Evolutionary conservation across 495 filamentous ascomycete genomes (phyloP), one percentile per base, ranked within the genome.

Genomic region (Daldinia caldariorum): DNA sequence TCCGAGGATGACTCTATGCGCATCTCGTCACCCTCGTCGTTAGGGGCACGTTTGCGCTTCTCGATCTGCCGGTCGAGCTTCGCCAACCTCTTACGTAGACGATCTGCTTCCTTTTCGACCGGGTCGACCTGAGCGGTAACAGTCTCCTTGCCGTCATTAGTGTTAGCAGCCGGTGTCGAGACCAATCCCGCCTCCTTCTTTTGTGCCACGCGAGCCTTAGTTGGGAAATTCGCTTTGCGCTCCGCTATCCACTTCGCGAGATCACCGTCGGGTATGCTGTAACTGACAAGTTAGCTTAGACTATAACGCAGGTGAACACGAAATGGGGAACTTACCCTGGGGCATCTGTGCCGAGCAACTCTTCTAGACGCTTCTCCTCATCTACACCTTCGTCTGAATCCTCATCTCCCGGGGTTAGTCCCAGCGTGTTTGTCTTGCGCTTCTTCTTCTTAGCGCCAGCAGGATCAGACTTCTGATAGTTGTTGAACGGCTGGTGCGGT

Each of bases 191-290:
- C 69, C 50, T 83, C 83, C 63, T 86, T 84, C 59, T 79, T 83
- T 58, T 79, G 80, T 35, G 83, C 82, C 64, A 85, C 79, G 49
- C 89, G 86, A 59, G 87, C 86, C 76, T 88, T 85, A 0, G 93
- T 97, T 3, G 94, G 94, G 75, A 84, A 97, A 16, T 88, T 88
- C 70, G 89, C 90, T 72, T 86, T 89, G 22, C 94, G 88, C 76
- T 95, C 92, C 43, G 87, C 88, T 61, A 96, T 88, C 91, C 92
- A 97, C 18, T 88, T 87, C 12, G 86, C 85, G 61, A 97, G 84
- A 61, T 72, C 69, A 26, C 69, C 69, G 29, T 96, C 93, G n/a
- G 86, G 76, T 22, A 78, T 87, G 76, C 81, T 90, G 82, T 4
- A 74, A 54, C 78, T 84, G 3, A 9, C 37, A 55, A 16, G 41